A percentile compares a stretch with the other conserved stretches of the same genome.
Evolutionary conservation across 164 flowering plant species (phyloP).

Genomic region (Berberis thunbergii): DNA sequence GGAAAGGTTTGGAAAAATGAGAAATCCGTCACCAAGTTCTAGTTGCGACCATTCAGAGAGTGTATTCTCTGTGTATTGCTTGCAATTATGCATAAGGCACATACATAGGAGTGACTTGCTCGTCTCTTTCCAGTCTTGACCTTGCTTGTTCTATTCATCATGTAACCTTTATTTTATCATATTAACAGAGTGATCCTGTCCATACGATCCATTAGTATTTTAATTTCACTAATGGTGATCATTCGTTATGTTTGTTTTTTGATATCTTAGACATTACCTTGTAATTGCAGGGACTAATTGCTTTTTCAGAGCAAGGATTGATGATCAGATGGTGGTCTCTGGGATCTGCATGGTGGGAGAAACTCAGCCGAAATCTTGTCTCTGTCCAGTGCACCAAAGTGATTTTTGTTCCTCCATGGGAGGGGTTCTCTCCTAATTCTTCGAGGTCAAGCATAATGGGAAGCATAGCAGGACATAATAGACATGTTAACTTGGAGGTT

Average conservation of each 20-base stretch:
- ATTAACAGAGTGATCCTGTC: too few relatives aligned
- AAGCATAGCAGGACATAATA: conserved; percentile 42
- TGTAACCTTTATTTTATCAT: too few relatives aligned
- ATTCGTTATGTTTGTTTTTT: neutral
- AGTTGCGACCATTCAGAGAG: too few relatives aligned
- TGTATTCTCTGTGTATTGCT: too few relatives aligned
- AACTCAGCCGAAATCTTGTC: conserved; percentile 62
- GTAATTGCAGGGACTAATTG: conserved; percentile 72
- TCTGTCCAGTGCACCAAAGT: conserved; percentile 92
- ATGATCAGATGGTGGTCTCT: conserved; percentile 99
- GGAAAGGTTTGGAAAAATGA: too few relatives aligned
- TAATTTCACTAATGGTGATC: too few relatives aligned
- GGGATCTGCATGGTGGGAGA: conserved; percentile 98
- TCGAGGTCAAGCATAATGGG: conserved; percentile 81
- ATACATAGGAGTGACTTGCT: too few relatives aligned
- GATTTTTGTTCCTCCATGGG: conserved; percentile 97
- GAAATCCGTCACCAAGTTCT: too few relatives aligned
- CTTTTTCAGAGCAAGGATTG: conserved; percentile 92
- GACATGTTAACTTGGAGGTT: conserved; percentile 42
- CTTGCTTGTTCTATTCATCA: too few relatives aligned
- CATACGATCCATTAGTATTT: too few relatives aligned
- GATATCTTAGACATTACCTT: neutral
- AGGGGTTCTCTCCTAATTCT: conserved; percentile 84
- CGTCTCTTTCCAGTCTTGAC: too few relatives aligned
- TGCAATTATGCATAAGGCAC: too few relatives aligned